Conservation (phyloP, 2,329 filamentous ascomycete species). For the Ceratocystis cubensis region DNA sequence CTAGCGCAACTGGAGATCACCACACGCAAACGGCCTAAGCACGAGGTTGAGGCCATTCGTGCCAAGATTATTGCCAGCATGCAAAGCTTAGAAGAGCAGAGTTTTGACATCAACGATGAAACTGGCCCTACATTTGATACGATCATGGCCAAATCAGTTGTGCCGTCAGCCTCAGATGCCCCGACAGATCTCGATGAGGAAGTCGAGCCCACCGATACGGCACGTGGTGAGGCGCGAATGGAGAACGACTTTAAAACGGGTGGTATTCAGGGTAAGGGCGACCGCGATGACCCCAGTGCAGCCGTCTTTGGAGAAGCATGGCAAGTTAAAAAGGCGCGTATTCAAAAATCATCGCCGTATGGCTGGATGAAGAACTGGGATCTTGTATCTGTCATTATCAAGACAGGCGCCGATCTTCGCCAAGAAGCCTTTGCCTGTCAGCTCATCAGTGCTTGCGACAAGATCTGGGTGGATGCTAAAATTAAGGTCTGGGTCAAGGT, state of each 20-base stretch:
- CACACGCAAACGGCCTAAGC: slow-evolving; percentile 64
- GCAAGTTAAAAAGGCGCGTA: slow-evolving; percentile 72
- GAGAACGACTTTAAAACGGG: slow-evolving; percentile 82
- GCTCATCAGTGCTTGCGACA: slow-evolving; percentile 67
- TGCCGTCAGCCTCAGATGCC: slow-evolving; percentile 31
- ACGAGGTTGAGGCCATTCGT: slow-evolving; percentile 71
- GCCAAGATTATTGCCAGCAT: slow-evolving; percentile 83
- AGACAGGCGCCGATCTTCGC: slow-evolving; percentile 69
- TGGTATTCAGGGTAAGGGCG: slow-evolving; percentile 65
- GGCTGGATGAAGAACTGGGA: slow-evolving; percentile 89
- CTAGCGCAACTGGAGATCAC: slow-evolving; percentile 70
- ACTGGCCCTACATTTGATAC: slow-evolving; percentile 65
- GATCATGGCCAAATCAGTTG: slow-evolving; percentile 63
- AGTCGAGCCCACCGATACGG: slow-evolving; percentile 32
- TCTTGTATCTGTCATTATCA: slow-evolving; percentile 73
- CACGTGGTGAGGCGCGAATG: slow-evolving; percentile 69
- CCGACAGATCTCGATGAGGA: slow-evolving; percentile 16
- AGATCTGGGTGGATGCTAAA: slow-evolving; percentile 64
- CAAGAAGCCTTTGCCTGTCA: slow-evolving; percentile 83
- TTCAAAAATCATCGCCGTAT: slow-evolving; percentile 70
- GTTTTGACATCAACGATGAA: slow-evolving; percentile 62
- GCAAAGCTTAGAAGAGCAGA: slow-evolving; percentile 77
- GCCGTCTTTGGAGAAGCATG: slow-evolving; percentile 80
- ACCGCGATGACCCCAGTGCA: slow-evolving; percentile 73
- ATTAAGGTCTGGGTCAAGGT: slow-evolving; percentile 78